Conservation (phyloP, 306 rosid species). For the Medicago lupulina region DNA sequence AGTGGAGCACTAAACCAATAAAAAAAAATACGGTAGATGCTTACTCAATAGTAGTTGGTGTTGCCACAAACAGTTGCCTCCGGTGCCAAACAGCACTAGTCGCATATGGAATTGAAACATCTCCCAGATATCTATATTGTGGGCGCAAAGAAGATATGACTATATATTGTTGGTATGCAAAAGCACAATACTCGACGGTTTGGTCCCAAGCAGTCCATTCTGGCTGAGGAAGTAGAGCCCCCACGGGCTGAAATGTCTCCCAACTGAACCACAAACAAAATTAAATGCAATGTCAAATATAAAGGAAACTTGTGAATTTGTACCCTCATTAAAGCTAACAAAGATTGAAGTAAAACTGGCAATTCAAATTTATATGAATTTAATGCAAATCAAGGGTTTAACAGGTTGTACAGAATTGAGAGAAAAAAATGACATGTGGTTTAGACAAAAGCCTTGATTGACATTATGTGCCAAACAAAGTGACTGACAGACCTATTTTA, state of each 20-base stretch:
- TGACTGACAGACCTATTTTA: background rate
- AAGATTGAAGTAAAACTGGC: constrained; percentile 20
- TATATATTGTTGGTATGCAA: constrained; percentile 89
- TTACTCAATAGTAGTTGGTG: constrained; percentile 98
- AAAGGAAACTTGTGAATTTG: constrained; percentile 21
- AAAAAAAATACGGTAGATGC: constrained; percentile 38
- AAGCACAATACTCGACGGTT: constrained; percentile 95
- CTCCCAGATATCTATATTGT: constrained; percentile 94
- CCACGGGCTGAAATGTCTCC: constrained; percentile 99
- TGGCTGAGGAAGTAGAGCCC: constrained; percentile 97
- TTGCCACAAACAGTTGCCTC: constrained; percentile 90
- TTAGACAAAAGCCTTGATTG: constrained; percentile 25
- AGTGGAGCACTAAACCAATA: constrained; percentile 26
- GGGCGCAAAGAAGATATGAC: constrained; percentile 97
- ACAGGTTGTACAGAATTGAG: constrained; percentile 4
- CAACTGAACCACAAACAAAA: constrained; percentile 65
- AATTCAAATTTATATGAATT: constrained; percentile 24
- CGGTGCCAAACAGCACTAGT: constrained; percentile 98
- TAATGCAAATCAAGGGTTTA: constrained; percentile 27
- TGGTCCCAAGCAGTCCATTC: constrained; percentile 99
- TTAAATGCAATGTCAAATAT: constrained; percentile 34
- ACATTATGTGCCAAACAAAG: constrained; percentile 14
- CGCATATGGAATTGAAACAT: constrained; percentile 92
- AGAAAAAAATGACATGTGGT: background rate
- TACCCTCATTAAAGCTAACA: constrained; percentile 21